phyloP scores from a whole-genome alignment of 768 basidiomycete species.

The Postia placenta region DNA sequence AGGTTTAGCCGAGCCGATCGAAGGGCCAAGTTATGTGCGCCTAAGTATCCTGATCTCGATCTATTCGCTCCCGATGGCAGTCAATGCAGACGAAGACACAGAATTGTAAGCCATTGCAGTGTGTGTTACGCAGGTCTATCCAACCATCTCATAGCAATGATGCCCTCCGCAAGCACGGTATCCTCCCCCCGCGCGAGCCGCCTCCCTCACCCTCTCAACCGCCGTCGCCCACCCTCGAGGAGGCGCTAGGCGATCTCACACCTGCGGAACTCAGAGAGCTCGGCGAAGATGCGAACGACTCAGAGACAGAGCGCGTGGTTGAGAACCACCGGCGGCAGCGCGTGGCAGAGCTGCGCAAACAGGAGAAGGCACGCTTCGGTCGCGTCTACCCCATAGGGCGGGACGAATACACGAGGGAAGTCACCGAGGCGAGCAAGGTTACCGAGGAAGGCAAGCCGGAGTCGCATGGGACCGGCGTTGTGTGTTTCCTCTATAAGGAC shows the following conservation, averaged over 20 bases:
- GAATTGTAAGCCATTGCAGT: slow-evolving; percentile 69
- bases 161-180: slow-evolving; percentile 87
- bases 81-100: slow-evolving; percentile 88
- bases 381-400: slow-evolving; percentile 82
- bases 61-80: slow-evolving; percentile 37
- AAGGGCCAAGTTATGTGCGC: no score
- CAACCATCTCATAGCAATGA: slow-evolving; percentile 66
- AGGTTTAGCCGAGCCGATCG: no score
- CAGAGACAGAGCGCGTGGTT: slow-evolving; percentile 70
- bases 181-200: slow-evolving; percentile 69
- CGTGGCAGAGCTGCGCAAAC: slow-evolving; percentile 53
- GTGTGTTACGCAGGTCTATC: slow-evolving; percentile 2
- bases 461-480: slow-evolving; percentile 80
- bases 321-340: slow-evolving; percentile 60
- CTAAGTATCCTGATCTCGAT: neutral
- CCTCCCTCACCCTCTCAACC: slow-evolving; percentile 78
- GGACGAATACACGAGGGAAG: slow-evolving; percentile 91
- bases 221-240: slow-evolving; percentile 64
- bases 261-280: slow-evolving; percentile 60
- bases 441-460: slow-evolving; percentile 60
- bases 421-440: slow-evolving; percentile 84
- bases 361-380: slow-evolving; percentile 69
- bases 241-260: slow-evolving; percentile 59
- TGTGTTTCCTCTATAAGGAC: slow-evolving; percentile 94
- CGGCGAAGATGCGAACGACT: slow-evolving; percentile 67